Base-by-base conservation (phyloP, 2,329 filamentous ascomycete genomes). In the Xenoacremonium recifei region DNA sequence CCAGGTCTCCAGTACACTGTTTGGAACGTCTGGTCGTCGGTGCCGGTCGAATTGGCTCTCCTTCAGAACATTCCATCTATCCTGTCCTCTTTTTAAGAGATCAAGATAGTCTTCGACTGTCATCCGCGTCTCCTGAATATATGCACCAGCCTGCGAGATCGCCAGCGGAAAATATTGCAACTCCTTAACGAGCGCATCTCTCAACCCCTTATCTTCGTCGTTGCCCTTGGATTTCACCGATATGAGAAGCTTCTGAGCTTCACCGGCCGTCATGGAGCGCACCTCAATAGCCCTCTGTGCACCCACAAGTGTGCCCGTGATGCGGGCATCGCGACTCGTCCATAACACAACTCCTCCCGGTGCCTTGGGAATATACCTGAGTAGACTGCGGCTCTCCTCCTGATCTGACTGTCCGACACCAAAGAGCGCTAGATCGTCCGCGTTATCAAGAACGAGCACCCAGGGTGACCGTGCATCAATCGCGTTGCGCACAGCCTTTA, bases 1-100 rank as follows among this genome's bases (percentile, higher is more conserved):
- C 64, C 57, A 68, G 2, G 62, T 67, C 31, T 58, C 40, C 21
- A 68, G 48, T 2, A 67, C 42, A 31, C 59, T 67, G 33, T 66
- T 68, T 0, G 59, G 49, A 7, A 59, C 52, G 3, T 53, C 40
- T 0, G 39, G 44, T n/a, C 53, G 15, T 42, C 62, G 55, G 41
- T 66, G 49, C 5, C 51, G 50, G 42, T 67, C 59, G 20, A 47
- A 50, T 6, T 53, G 47, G 2, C 40, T 37, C 25, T 42, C 49
- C 31, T 49, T 51, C 1, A 60, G 39, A 6, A 61, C 11, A 5
- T 34, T 37, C 55, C 52, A 62, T 39, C 58, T 48, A 2, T 48
- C 32, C 13, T 51, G 50, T 6, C 54, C 49, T 31, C 50, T 16
- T 6, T 27, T 39, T 5, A 68, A 44, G 6, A 41, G 38, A 6